Percentiles rank a stretch among this genome's conserved stretches.
phyloP scores from a whole-genome alignment of 108 stramenopile species.

The Cyclotella cryptica region DNA sequence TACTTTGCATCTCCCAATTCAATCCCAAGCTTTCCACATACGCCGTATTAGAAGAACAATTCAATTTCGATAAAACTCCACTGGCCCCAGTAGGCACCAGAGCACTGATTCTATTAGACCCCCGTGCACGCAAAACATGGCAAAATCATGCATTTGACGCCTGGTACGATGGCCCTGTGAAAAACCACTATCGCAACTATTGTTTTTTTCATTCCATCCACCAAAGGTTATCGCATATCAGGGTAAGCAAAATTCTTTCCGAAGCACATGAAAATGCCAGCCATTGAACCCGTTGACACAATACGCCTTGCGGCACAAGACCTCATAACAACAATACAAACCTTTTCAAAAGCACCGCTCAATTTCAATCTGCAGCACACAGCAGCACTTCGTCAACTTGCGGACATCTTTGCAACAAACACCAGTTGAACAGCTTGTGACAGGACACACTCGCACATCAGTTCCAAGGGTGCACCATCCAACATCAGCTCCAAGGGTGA shows the following conservation, averaged over 20 bases:
- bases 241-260: neutral
- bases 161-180: constrained; percentile 6
- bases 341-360: neutral
- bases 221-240: neutral
- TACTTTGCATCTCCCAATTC: constrained; percentile 45
- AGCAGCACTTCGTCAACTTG: too few relatives aligned
- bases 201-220: neutral
- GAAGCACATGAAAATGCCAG: too few relatives aligned
- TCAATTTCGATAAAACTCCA: too few relatives aligned
- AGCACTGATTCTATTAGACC: too few relatives aligned
- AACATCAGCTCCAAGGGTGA: too few relatives aligned
- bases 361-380: neutral
- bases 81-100: too few relatives aligned
- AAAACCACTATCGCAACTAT: too few relatives aligned
- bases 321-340: too few relatives aligned
- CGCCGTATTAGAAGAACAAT: too few relatives aligned
- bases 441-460: too few relatives aligned
- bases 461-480: neutral
- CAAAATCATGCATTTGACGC: neutral
- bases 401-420: neutral
- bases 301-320: too few relatives aligned
- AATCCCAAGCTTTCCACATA: constrained; percentile 55
- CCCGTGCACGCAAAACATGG: neutral
- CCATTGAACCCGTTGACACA: too few relatives aligned
- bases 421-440: neutral